Base-by-base conservation (phyloP, 352 stramenopile species). In the Globisporangium camurandrum region DNA sequence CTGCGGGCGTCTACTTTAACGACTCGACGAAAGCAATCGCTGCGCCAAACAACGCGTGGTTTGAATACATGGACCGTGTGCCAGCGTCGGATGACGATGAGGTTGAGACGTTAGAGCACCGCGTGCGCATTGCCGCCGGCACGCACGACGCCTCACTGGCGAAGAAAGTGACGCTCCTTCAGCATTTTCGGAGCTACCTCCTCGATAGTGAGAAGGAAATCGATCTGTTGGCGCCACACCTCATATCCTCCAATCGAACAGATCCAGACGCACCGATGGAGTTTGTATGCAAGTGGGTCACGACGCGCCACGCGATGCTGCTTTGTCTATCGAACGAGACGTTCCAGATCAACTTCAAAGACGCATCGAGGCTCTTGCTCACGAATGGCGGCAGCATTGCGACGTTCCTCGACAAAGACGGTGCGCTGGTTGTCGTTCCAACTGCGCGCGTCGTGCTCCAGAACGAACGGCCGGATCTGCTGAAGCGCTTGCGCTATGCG, bases 271-370 rank as follows among this genome's bases (percentile, higher is more conserved):
- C 53, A 45, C 60, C 62, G 14, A 83, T 98, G 66, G 73, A 96
- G 11, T 98, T 93, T 59, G 77, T 99, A 38, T 98, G 97, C 61
- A 99, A 99, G 65, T 99, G 95, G 96, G 82, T 99, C 58, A 96
- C 96, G 51, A 98, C 97, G 22, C 95, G 95, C 40, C 95, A 99
- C 59, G 96, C 96, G 2, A 95, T 98, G 62, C 78, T 99, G 4
- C 99, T 99, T 63, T 89, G 96, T 46, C 68, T 99, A 26, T 98
- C 92, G 22, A 98, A 98, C 69, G 72, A 92, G 47, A 97, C 92
- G 27, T 86, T 98, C 33, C 89, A 97, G 67, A 89, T 96, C 43
- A 90, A 97, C 36, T 99, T 99, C 61, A 98, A 97, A 52, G 96
- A 99, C 66, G 67, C 88, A 38, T 98, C 96, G 12, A 97, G 98